A percentile compares a stretch with the other conserved stretches of the same genome.
Evolutionary conservation across 352 stramenopile genomes (phyloP).

Genomic region (Globisporangium spinosum): DNA sequence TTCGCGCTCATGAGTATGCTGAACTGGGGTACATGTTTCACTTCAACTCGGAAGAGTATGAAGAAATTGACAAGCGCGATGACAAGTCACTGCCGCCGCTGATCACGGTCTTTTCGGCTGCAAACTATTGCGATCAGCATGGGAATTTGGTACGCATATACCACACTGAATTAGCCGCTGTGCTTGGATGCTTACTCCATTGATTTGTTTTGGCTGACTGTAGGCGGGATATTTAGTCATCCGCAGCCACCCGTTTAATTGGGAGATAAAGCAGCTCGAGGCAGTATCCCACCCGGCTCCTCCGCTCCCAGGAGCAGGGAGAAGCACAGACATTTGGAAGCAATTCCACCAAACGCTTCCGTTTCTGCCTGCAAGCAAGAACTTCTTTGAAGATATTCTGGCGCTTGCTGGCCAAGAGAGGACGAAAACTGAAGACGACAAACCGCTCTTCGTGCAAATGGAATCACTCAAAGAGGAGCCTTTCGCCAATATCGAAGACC

Average conservation of each 20-base stretch:
- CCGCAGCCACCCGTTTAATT: conserved; percentile 36
- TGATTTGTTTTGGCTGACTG: background rate
- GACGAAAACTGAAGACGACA: background rate
- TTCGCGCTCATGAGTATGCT: conserved; percentile 84
- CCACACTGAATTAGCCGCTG: background rate
- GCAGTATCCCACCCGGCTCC: conserved; percentile 49
- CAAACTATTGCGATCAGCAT: conserved; percentile 93
- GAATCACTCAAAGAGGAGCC: conserved; percentile 12
- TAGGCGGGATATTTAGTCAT: conserved; percentile 63
- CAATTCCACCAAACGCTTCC: conserved; percentile 74
- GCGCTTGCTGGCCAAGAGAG: conserved; percentile 27
- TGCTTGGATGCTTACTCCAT: background rate
- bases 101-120: conserved; percentile 94
- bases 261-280: conserved; percentile 55
- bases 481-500: conserved; percentile 11
- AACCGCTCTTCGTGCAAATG: background rate
- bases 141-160: conserved; percentile 47
- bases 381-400: conserved; percentile 79
- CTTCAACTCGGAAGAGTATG: conserved; percentile 44
- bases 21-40: conserved; percentile 66
- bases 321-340: conserved; percentile 63
- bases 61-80: conserved; percentile 37
- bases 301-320: conserved; percentile 40
- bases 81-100: conserved; percentile 64
- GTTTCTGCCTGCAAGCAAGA: conserved; percentile 73